Base-by-base conservation (phyloP, 2,329 filamentous ascomycete species). In the Cladosporium sp. region DNA sequence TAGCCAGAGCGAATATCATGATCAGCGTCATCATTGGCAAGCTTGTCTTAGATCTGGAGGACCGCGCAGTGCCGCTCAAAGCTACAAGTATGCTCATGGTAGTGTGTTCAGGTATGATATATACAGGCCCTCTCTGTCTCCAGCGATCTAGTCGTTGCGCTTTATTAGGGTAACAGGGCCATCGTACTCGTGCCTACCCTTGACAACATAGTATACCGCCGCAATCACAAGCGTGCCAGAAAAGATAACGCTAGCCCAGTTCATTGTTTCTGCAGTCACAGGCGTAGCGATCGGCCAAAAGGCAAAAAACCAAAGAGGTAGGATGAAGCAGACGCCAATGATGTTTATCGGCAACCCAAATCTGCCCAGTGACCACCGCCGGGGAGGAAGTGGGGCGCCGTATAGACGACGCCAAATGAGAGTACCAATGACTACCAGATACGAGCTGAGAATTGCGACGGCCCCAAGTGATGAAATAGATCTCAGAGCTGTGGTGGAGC, bases 221-320 rank as follows among this genome's bases (percentile, higher is more conserved):
- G 64, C 64, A 39, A 67, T 45, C 6, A 62, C 36, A 32, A 68
- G 36, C 10, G 62, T 58, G 22, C 60, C 63, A 42, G 53, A 61
- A n/a, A 67, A 66, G 34, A 69, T 63, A 17, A 67, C 61, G 22
- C 58, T 58, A 9, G 60, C 58, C 56, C 63, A 68, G 74, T 78
- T 74, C 74, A 80, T 52, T 5, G 59, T 60, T 24, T 55, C 54
- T 8, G 57, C 51, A 15, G 40, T 60, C 3, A 62, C 59, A 2
- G 62, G 60, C 3, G 61, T 62, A 9, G 58, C 58, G 20, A 58
- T 56, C 3, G 74, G 74, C 73, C 74, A 77, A 56, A 83, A 80
- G n/a, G 74, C 77, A 72, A 80, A 83, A 64, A 84, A 82, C 5
- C 78, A 74, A 2, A 77, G 72, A 42, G 79, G 72, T 1, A 72